A percentile compares a stretch with the other conserved stretches of the same genome.
phyloP scores from a whole-genome alignment of 495 filamentous ascomycete genomes.

The Penicillium daleae region DNA sequence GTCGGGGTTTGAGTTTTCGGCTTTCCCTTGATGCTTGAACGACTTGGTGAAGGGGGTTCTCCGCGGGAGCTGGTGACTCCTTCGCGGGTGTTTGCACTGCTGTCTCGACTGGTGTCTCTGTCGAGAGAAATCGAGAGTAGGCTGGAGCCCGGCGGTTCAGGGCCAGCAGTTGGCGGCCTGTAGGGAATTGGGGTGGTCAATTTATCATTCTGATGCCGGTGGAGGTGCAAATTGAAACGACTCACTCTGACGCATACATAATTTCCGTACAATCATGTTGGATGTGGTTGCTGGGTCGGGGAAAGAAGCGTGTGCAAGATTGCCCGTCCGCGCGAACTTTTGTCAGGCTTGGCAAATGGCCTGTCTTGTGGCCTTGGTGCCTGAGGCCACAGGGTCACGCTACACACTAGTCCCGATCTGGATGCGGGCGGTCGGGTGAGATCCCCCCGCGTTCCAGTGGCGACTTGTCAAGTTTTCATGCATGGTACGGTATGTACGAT shows the following conservation, averaged over 20 bases:
- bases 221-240: constrained; percentile 10
- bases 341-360: constrained; percentile 42
- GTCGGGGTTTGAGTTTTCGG: constrained; percentile 2
- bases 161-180: constrained; percentile 50
- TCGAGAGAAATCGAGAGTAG: constrained; percentile 44
- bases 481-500: neutral
- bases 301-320: constrained; percentile 26
- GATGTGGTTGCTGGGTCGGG: constrained; percentile 19
- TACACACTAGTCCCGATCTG: constrained; percentile 20
- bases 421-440: neutral
- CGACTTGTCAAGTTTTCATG: neutral
- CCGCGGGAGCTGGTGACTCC: constrained; percentile 18
- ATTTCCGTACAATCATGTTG: constrained; percentile 51
- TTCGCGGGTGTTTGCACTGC: constrained; percentile 24
- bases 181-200: constrained; percentile 12
- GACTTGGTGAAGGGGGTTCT: constrained; percentile 25
- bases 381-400: constrained; percentile 29
- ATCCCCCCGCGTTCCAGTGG: neutral
- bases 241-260: constrained; percentile 51
- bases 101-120: constrained; percentile 36
- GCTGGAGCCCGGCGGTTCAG: constrained; percentile 43
- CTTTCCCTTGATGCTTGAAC: constrained; percentile 14
- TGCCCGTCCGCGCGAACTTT: constrained; percentile 47
- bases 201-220: neutral
- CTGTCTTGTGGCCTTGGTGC: constrained; percentile 10